These are phyloP conservation scores for Russula vinacea DNA, from an alignment of 768 basidiomycete genomes.

Conservation along the genomic window DNA sequence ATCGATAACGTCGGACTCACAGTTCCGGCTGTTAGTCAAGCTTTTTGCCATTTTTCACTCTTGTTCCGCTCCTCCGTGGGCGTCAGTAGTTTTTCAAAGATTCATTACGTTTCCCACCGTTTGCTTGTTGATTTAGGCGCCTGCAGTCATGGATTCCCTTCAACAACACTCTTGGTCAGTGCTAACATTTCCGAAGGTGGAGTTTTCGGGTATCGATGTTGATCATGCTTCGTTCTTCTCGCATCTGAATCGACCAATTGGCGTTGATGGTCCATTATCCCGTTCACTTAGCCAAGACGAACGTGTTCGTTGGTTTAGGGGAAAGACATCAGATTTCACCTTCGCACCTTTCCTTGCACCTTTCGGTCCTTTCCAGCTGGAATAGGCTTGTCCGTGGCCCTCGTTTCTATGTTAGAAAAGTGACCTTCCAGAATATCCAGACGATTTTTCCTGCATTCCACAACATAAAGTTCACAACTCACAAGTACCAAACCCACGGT, in stretches of 20 bases:
- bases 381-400: constrained; percentile 43
- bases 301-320: constrained; percentile 42
- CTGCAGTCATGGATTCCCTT: not conserved
- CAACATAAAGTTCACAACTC: constrained; percentile 42
- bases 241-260: constrained; percentile 38
- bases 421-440: constrained; percentile 35
- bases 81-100: not conserved
- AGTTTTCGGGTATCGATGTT: constrained; percentile 9
- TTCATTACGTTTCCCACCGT: not conserved
- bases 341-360: constrained; percentile 63
- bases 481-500: constrained; percentile 55
- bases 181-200: constrained; percentile 8
- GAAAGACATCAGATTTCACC: constrained; percentile 50
- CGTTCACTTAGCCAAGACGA: constrained; percentile 52
- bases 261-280: constrained; percentile 49
- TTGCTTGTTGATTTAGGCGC: constrained; percentile 4
- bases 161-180: not conserved
- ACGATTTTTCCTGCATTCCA: not conserved
- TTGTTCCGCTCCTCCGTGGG: constrained; percentile 6
- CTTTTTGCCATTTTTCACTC: constrained; percentile 9
- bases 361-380: constrained; percentile 47
- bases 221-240: constrained; percentile 16
- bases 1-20: constrained; percentile 8
- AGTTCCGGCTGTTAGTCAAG: constrained; percentile 8
- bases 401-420: constrained; percentile 56